Conservation (phyloP, 345 rosid genomes). For the Citrus australasica region DNA sequence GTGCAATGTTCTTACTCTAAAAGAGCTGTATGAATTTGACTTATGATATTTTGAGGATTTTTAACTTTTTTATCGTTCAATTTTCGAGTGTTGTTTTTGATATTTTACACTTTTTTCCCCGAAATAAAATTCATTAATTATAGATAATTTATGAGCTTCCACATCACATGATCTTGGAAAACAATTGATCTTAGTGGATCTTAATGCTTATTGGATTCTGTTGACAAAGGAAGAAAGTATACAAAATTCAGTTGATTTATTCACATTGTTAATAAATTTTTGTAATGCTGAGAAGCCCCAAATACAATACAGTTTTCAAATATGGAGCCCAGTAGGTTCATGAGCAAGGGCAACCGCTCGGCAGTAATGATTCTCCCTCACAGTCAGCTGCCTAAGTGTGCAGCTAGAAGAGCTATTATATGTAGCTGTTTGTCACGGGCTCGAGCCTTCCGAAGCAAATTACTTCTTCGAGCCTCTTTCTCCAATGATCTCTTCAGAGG, state of each 20-base stretch:
- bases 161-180: too few relatives aligned
- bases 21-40: not conserved
- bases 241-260: not conserved
- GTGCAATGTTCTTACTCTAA: not conserved
- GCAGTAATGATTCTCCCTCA: not conserved
- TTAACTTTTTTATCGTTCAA: not conserved
- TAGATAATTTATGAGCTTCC: too few relatives aligned
- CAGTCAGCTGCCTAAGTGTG: not conserved
- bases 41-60: not conserved
- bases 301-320: not conserved
- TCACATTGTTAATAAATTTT: not conserved
- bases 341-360: not conserved
- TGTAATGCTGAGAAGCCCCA: not conserved
- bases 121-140: too few relatives aligned
- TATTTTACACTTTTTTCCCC: too few relatives aligned
- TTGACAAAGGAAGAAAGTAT: not conserved
- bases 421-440: not conserved
- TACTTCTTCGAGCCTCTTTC: not conserved
- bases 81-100: not conserved
- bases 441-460: not conserved
- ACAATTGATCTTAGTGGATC: too few relatives aligned
- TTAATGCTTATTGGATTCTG: not conserved
- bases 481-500: not conserved
- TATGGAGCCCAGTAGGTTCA: not conserved
- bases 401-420: not conserved